Percentiles rank a stretch among this genome's conserved stretches.
These are phyloP conservation scores for Mycena olivaceomarginata DNA, from an alignment of 768 basidiomycete species.

Conservation along the genomic window DNA sequence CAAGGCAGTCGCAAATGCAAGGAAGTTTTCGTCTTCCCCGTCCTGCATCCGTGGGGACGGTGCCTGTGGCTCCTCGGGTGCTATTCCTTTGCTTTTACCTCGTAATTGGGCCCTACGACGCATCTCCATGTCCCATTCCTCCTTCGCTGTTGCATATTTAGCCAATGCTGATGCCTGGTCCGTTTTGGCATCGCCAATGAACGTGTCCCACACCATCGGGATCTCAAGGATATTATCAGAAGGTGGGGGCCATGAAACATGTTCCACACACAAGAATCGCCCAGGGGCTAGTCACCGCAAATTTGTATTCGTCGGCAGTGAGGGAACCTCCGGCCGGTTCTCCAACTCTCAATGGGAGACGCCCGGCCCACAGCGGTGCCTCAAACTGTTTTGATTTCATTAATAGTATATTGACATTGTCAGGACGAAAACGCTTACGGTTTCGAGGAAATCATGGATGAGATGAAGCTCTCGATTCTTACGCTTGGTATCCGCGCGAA, in stretches of 20 bases:
- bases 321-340: slow-evolving; percentile 48
- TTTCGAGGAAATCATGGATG: slow-evolving; percentile 30
- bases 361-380: slow-evolving; percentile 44
- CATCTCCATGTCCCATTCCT: not conserved
- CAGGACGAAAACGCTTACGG: slow-evolving; percentile 5
- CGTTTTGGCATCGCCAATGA: not conserved
- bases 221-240: slow-evolving; percentile 21
- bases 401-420: not conserved
- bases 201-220: slow-evolving; percentile 39
- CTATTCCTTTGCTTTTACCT: not conserved
- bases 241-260: not conserved
- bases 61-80: not conserved
- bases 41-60: slow-evolving; percentile 28
- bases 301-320: slow-evolving; percentile 50
- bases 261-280: slow-evolving; percentile 35
- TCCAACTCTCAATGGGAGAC: slow-evolving; percentile 46
- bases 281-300: slow-evolving; percentile 34
- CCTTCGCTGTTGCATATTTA: not conserved
- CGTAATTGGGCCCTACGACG: not conserved
- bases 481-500: not conserved
- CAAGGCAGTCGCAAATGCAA: slow-evolving; percentile 44
- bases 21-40: slow-evolving; percentile 45
- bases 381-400: not conserved
- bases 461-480: slow-evolving; percentile 1
- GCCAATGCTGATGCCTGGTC: not conserved